These are phyloP conservation scores for Sporisorium scitamineum DNA, from an alignment of 1,284 basidiomycete genomes.

Conservation along the genomic window DNA sequence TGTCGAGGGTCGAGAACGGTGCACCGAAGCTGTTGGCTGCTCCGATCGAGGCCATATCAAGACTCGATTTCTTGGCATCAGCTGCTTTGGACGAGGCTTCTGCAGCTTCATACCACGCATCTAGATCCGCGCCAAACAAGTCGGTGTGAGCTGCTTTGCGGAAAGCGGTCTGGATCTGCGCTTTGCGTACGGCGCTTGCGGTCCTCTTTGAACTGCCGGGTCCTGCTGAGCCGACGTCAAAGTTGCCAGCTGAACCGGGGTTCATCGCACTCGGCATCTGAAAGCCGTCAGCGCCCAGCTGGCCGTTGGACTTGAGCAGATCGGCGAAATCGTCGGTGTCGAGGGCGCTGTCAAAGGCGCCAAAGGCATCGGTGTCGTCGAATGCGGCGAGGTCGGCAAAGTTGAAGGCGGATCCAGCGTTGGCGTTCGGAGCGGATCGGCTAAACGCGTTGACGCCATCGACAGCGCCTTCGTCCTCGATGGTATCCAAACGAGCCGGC, in stretches of 20 bases:
- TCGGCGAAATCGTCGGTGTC: conserved; percentile 43
- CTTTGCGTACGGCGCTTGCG: conserved; percentile 42
- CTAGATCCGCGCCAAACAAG: conserved; percentile 56
- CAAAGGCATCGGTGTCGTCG: conserved; percentile 37
- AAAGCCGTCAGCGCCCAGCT: conserved; percentile 2
- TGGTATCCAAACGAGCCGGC: conserved; percentile 70
- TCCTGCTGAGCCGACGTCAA: conserved; percentile 21
- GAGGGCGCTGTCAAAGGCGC: conserved; percentile 45
- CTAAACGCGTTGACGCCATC: conserved; percentile 43
- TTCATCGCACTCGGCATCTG: conserved; percentile 14
- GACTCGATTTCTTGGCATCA: conserved; percentile 42
- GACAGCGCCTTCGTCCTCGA: conserved; percentile 44
- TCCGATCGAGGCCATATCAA: conserved; percentile 62
- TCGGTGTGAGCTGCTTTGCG: conserved; percentile 57
- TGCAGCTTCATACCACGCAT: conserved; percentile 36
- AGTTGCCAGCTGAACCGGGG: conserved; percentile 9
- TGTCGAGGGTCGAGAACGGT: conserved; percentile 61
- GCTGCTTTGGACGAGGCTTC: conserved; percentile 28
- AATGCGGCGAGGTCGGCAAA: conserved; percentile 53
- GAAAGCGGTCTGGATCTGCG: conserved; percentile 60
- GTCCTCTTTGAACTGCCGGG: conserved; percentile 25
- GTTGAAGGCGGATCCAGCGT: conserved; percentile 37
- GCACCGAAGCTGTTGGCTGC: conserved; percentile 57
- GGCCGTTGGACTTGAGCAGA: conserved; percentile 27
- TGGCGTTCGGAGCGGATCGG: conserved; percentile 49